These are phyloP conservation scores for Kockovaella imperatae DNA, from an alignment of 768 basidiomycete species.

Conservation along the genomic window DNA sequence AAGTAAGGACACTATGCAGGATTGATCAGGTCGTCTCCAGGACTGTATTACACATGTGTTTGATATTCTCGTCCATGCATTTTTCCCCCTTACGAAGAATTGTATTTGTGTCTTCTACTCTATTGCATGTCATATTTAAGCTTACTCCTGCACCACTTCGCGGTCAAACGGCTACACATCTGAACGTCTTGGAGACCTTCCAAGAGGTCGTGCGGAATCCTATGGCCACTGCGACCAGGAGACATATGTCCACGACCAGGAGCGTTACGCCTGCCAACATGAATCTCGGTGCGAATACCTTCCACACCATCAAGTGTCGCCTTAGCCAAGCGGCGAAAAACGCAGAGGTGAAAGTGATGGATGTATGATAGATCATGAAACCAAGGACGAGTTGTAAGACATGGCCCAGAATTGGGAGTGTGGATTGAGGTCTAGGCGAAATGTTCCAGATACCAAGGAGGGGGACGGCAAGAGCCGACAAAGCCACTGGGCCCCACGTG, in stretches of 20 bases:
- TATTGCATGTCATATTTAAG: slow-evolving; percentile 1
- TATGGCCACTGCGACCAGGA: slow-evolving; percentile 57
- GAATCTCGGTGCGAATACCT: slow-evolving; percentile 92
- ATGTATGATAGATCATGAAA: slow-evolving; percentile 62
- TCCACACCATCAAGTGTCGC: slow-evolving; percentile 96
- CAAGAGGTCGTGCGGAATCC: slow-evolving; percentile 46
- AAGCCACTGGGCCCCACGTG: slow-evolving; percentile 62
- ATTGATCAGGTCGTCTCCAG: too few relatives aligned
- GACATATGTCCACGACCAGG: slow-evolving; percentile 61
- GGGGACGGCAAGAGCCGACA: slow-evolving; percentile 61
- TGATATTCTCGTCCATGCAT: too few relatives aligned
- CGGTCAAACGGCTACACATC: slow-evolving; percentile 9
- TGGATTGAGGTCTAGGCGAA: slow-evolving; percentile 51
- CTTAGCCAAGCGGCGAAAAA: slow-evolving; percentile 65
- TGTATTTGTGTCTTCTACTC: too few relatives aligned
- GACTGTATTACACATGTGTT: too few relatives aligned
- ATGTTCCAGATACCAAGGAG: slow-evolving; percentile 78
- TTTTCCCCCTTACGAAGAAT: too few relatives aligned
- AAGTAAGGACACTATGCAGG: too few relatives aligned
- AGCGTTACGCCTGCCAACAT: slow-evolving; percentile 66
- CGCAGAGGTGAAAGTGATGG: slow-evolving; percentile 62
- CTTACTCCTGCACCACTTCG: not conserved
- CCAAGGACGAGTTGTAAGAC: slow-evolving; percentile 50
- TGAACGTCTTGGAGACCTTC: slow-evolving; percentile 43
- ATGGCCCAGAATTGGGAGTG: slow-evolving; percentile 40